Evolutionary conservation across 1,139 yeast species (phyloP).

Genomic region (Arxiozyma slooffiae): DNA sequence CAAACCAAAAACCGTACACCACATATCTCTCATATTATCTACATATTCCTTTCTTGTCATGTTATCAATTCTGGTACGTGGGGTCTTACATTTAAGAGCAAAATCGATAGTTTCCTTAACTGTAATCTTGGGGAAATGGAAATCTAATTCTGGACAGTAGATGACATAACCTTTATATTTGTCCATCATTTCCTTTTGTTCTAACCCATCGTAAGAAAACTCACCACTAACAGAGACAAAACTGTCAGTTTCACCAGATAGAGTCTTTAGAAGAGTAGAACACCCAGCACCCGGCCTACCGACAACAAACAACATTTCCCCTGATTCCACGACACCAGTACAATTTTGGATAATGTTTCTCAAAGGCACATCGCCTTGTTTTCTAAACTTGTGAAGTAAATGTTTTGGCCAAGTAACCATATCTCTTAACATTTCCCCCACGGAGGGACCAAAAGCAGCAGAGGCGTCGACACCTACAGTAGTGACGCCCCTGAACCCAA

Average conservation of each 20-base stretch:
- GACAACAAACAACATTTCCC: slow-evolving; percentile 51
- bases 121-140: slow-evolving; percentile 55
- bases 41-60: slow-evolving; percentile 42
- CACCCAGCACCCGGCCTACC: slow-evolving; percentile 68
- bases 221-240: slow-evolving; percentile 38
- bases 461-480: slow-evolving; percentile 44
- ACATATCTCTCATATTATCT: slow-evolving; percentile 39
- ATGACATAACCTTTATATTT: slow-evolving; percentile 44
- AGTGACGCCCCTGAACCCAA: slow-evolving; percentile 39
- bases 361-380: slow-evolving; percentile 33
- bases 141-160: slow-evolving; percentile 54
- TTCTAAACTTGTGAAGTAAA: slow-evolving; percentile 13
- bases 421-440: slow-evolving; percentile 35
- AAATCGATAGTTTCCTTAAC: slow-evolving; percentile 54
- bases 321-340: slow-evolving; percentile 45
- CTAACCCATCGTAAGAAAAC: slow-evolving; percentile 43
- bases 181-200: slow-evolving; percentile 41
- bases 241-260: slow-evolving; percentile 43
- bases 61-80: slow-evolving; percentile 42
- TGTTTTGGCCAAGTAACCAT: slow-evolving; percentile 27
- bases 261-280: slow-evolving; percentile 45
- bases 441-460: slow-evolving; percentile 44
- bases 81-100: slow-evolving; percentile 53
- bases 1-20: slow-evolving; percentile 50
- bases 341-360: slow-evolving; percentile 40